These are phyloP conservation scores for Friedmanniomyces simplex DNA, from an alignment of 495 filamentous ascomycete genomes.

Conservation along the genomic window DNA sequence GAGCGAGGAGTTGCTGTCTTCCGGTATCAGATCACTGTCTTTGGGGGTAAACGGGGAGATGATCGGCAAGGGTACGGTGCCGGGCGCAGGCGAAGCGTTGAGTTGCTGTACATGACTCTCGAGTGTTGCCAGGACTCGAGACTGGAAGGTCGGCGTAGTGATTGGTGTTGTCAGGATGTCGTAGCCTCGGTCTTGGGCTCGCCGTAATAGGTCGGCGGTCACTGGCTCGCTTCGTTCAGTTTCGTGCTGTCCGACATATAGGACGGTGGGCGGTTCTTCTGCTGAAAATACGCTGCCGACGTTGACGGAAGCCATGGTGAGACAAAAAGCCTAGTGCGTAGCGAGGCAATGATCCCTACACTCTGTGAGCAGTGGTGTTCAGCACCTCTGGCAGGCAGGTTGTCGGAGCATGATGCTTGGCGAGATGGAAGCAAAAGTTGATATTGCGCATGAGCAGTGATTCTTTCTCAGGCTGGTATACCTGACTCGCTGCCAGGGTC, in stretches of 20 bases:
- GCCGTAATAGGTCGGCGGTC: conserved; percentile 50
- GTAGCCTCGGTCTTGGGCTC: conserved; percentile 64
- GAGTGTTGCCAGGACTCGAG: conserved; percentile 55
- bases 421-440: background rate
- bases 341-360: no score
- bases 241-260: conserved; percentile 82
- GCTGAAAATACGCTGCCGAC: background rate
- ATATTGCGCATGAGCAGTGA: no score
- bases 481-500: no score
- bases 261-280: conserved; percentile 45
- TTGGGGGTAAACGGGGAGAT: conserved; percentile 58
- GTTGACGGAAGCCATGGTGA: background rate
- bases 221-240: conserved; percentile 50
- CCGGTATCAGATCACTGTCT: conserved; percentile 66
- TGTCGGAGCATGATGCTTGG: no score
- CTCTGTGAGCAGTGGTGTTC: no score
- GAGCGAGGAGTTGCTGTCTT: conserved; percentile 57
- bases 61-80: conserved; percentile 25
- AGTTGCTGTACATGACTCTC: conserved; percentile 32
- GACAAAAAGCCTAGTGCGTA: no score
- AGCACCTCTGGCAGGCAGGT: no score
- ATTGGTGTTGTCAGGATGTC: conserved; percentile 85
- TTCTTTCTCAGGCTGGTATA: no score
- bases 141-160: conserved; percentile 72
- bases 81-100: conserved; percentile 22